Evolutionary conservation across 352 stramenopile species (phyloP).

Genomic region (Globisporangium sylvaticum): DNA sequence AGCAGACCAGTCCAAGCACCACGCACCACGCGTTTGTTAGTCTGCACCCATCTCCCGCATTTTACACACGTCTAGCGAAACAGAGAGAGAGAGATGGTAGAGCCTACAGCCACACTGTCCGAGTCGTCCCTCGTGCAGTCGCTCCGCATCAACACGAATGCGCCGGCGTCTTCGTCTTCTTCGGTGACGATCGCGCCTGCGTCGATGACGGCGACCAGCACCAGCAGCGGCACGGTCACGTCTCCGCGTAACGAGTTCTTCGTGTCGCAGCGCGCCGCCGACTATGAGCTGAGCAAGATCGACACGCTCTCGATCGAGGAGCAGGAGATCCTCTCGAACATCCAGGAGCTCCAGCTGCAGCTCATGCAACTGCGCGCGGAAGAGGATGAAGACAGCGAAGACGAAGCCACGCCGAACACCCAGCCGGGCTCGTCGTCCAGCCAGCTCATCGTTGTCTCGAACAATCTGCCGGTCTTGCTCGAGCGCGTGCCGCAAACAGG

Average conservation of each 20-base stretch:
- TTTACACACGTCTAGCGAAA: neutral
- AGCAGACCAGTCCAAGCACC: neutral
- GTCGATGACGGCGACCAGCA: neutral
- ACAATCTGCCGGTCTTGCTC: conserved; percentile 77
- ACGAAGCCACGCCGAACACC: conserved; percentile 30
- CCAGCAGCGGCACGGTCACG: conserved; percentile 14
- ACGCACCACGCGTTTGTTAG: too few relatives aligned
- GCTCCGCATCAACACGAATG: conserved; percentile 16
- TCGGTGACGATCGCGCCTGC: neutral
- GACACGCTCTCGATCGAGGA: conserved; percentile 78
- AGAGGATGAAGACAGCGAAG: conserved; percentile 57
- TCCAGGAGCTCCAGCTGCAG: conserved; percentile 87
- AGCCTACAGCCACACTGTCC: neutral
- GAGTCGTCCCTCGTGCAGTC: neutral
- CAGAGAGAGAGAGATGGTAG: neutral
- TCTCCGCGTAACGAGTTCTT: conserved; percentile 77
- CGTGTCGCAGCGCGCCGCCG: conserved; percentile 63
- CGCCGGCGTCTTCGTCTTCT: neutral
- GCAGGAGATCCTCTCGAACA: conserved; percentile 87
- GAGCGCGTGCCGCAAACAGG: conserved; percentile 72
- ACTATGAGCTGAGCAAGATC: conserved; percentile 64
- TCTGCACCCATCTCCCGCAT: neutral
- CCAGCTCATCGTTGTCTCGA: conserved; percentile 87
- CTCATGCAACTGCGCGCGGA: conserved; percentile 76
- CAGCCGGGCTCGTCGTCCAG: conserved; percentile 16